A percentile compares a stretch with the other conserved stretches of the same genome.
Evolutionary conservation across 139 green algal species (phyloP).

Genomic region (Chlorella vulgaris): DNA sequence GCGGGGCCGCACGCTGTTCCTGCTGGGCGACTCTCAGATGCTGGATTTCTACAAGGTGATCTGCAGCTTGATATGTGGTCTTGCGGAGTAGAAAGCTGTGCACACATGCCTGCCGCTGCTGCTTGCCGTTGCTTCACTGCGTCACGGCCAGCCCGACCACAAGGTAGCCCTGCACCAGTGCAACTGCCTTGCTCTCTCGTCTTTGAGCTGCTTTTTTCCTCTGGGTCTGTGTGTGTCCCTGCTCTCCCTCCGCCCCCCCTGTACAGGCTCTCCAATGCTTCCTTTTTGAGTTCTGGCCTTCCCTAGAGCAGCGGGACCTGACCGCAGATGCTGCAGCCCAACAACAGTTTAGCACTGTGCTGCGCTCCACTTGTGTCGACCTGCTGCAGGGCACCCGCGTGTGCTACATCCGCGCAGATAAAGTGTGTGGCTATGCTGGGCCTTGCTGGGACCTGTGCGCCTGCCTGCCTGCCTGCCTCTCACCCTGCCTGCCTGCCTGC

Average conservation of each 20-base stretch:
- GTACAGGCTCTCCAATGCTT: slow-evolving; percentile 5
- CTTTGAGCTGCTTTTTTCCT: too few relatives aligned
- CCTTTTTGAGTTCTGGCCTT: slow-evolving; percentile 18
- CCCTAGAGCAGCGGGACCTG: not conserved
- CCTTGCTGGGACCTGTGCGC: not conserved
- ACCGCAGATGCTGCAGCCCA: not conserved
- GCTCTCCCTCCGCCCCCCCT: not conserved
- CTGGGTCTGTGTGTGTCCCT: too few relatives aligned
- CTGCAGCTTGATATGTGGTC: not conserved
- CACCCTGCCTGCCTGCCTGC: too few relatives aligned
- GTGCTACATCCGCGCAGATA: slow-evolving; percentile 7
- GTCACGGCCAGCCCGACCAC: too few relatives aligned
- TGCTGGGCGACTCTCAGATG: slow-evolving; percentile 40
- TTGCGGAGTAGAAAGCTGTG: not conserved
- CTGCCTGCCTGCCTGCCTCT: too few relatives aligned
- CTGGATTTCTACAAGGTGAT: slow-evolving; percentile 9
- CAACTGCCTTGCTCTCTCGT: too few relatives aligned
- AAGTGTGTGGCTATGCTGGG: not conserved
- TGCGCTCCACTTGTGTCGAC: not conserved
- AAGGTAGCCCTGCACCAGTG: too few relatives aligned
- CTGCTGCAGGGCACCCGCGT: not conserved
- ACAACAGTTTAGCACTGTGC: not conserved
- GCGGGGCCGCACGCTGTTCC: slow-evolving; percentile 26
- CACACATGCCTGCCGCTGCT: too few relatives aligned
- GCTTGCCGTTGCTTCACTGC: too few relatives aligned